These are phyloP conservation scores for Salix koriyanagi DNA, from an alignment of 345 rosid species.

Conservation along the genomic window DNA sequence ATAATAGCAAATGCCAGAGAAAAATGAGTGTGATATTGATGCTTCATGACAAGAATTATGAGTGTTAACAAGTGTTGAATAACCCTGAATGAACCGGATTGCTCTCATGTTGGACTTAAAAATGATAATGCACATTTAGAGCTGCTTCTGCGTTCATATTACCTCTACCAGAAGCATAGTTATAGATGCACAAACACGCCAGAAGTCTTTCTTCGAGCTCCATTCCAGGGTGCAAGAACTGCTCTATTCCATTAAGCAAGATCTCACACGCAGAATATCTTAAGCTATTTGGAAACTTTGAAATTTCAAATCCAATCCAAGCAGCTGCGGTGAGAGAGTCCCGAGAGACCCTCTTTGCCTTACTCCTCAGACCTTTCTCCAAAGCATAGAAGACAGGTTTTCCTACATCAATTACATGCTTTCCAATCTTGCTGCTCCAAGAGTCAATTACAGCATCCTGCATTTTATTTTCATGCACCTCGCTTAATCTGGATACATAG, in stretches of 20 bases:
- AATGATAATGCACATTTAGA: too few species aligned
- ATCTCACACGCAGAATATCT: conserved; percentile 64
- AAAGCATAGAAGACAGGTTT: conserved; percentile 52
- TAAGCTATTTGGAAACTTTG: conserved; percentile 48
- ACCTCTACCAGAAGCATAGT: conserved; percentile 88
- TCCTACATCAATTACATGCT: conserved; percentile 44
- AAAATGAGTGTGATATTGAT: too few species aligned
- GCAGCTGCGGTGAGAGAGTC: conserved; percentile 57
- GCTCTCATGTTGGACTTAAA: too few species aligned
- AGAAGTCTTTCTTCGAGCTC: conserved; percentile 82
- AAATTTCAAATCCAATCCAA: conserved; percentile 77
- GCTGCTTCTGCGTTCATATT: background rate
- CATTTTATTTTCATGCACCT: conserved; percentile 8
- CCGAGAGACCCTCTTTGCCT: conserved; percentile 50
- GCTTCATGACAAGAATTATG: too few species aligned
- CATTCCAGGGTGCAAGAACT: conserved; percentile 75
- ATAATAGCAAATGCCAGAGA: too few species aligned
- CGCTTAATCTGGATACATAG: background rate
- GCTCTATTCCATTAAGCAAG: conserved; percentile 58
- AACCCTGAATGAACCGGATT: too few species aligned
- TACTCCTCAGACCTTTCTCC: conserved; percentile 59
- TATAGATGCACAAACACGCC: conserved; percentile 81
- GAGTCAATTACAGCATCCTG: conserved; percentile 69
- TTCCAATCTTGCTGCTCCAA: conserved; percentile 72
- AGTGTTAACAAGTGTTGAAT: too few species aligned